A percentile compares a stretch with the other conserved stretches of the same genome.
phyloP scores from a whole-genome alignment of 163 green algal species.

The Scenedesmus sp. region DNA sequence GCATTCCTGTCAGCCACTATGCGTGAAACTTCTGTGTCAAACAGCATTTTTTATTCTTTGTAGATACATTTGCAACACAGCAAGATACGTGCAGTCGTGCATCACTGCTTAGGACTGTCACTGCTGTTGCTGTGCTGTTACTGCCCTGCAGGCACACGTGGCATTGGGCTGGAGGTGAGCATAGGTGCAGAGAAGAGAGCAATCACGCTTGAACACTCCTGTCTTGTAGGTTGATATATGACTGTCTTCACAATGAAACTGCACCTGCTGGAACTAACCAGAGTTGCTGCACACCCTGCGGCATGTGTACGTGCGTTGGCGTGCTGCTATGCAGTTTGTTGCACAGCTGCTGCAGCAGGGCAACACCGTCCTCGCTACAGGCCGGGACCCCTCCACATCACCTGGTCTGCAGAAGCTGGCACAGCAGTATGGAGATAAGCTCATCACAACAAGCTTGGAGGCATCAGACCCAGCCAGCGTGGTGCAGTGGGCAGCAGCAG shows the following conservation, averaged over 20 bases:
- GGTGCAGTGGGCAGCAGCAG: not conserved
- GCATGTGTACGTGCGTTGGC: not conserved
- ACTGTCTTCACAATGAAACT: not conserved
- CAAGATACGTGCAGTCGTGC: not conserved
- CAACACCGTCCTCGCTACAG: conserved; percentile 42
- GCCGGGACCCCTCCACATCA: not conserved
- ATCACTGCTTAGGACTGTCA: not conserved
- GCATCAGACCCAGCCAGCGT: conserved; percentile 7
- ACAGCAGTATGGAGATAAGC: conserved; percentile 5
- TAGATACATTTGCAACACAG: not conserved
- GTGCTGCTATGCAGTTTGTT: not conserved
- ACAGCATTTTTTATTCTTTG: no score
- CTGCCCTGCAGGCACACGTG: not conserved
- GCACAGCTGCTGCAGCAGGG: conserved; percentile 21
- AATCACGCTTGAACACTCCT: not conserved
- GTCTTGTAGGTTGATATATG: not conserved
- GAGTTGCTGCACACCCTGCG: no score
- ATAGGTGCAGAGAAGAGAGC: not conserved
- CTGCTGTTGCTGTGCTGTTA: not conserved
- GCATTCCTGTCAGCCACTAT: not conserved
- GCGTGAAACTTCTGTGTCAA: not conserved
- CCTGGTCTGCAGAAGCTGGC: conserved; percentile 1
- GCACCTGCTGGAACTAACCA: not conserved
- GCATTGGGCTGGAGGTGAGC: not conserved
- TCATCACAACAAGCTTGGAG: conserved; percentile 21